A percentile compares a stretch with the other conserved stretches of the same genome.
Conservation (phyloP, 768 basidiomycete genomes). For the Rhizopogon rudus region DNA sequence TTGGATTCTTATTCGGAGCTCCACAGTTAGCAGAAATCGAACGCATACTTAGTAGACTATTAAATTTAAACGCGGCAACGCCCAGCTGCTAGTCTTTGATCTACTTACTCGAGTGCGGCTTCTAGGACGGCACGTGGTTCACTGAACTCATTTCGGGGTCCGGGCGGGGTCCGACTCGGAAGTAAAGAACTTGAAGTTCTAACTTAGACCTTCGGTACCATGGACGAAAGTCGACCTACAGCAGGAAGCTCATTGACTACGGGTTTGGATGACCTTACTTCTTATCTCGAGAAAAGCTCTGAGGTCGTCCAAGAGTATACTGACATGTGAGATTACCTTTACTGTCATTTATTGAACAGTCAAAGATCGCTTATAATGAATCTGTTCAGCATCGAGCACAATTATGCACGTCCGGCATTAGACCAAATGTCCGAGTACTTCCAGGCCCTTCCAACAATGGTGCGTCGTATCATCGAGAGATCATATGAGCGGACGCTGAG, state of each 20-base stretch:
- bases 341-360: neutral
- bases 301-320: slow-evolving; percentile 23
- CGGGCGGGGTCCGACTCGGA: too few species aligned
- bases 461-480: neutral
- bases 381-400: slow-evolving; percentile 34
- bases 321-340: slow-evolving; percentile 17
- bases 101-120: too few species aligned
- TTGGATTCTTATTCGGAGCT: too few species aligned
- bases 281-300: slow-evolving; percentile 25
- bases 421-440: slow-evolving; percentile 14
- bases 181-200: too few species aligned
- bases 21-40: too few species aligned
- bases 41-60: too few species aligned
- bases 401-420: slow-evolving; percentile 39
- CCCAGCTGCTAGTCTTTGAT: too few species aligned
- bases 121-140: too few species aligned
- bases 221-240: slow-evolving; percentile 7
- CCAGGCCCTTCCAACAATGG: slow-evolving; percentile 21
- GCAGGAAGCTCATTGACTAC: slow-evolving; percentile 2
- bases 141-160: too few species aligned
- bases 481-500: slow-evolving; percentile 5
- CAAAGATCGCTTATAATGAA: neutral
- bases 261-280: slow-evolving; percentile 12
- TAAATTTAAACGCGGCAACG: too few species aligned
- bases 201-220: neutral